Evolutionary conservation across 2,329 filamentous ascomycete species (phyloP).

Genomic region (Colletotrichum neosansevieriae): DNA sequence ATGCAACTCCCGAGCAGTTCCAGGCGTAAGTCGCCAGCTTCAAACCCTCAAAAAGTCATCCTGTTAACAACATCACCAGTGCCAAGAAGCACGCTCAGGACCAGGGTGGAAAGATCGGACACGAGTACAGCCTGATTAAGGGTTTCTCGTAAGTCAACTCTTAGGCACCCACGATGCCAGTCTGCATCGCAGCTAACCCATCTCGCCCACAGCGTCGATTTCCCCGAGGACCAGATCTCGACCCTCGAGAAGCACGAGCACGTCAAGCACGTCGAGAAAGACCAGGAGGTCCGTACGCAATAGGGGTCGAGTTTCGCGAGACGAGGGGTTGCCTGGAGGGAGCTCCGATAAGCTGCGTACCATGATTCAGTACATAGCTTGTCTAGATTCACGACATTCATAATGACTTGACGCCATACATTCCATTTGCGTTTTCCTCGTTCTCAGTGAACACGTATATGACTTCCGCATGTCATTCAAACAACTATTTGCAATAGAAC

Average conservation of each 20-base stretch:
- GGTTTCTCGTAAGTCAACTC: slow-evolving; percentile 87
- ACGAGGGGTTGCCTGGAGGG: background rate
- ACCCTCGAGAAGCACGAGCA: slow-evolving; percentile 77
- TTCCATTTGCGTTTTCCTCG: background rate
- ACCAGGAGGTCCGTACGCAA: slow-evolving; percentile 78
- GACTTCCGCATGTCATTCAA: background rate
- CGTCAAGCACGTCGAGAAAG: slow-evolving; percentile 80
- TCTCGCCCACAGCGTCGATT: slow-evolving; percentile 72
- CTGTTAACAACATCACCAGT: slow-evolving; percentile 55
- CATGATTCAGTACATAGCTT: slow-evolving; percentile 17
- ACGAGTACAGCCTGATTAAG: slow-evolving; percentile 90
- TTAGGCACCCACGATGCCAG: background rate
- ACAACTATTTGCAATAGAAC: background rate
- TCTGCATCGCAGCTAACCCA: background rate
- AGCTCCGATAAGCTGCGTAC: slow-evolving; percentile 11
- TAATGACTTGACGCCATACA: slow-evolving; percentile 28
- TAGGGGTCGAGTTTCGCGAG: slow-evolving; percentile 54
- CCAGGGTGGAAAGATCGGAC: slow-evolving; percentile 85
- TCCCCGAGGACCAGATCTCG: slow-evolving; percentile 74
- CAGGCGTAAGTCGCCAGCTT: slow-evolving; percentile 65
- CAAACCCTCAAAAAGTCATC: background rate
- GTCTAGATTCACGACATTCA: slow-evolving; percentile 12
- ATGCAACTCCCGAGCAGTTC: slow-evolving; percentile 75
- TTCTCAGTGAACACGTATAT: background rate
- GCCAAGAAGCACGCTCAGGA: slow-evolving; percentile 81